A percentile compares a stretch with the other conserved stretches of the same genome.
phyloP scores from a whole-genome alignment of 2,329 filamentous ascomycete genomes.

The Fusarium secorum region DNA sequence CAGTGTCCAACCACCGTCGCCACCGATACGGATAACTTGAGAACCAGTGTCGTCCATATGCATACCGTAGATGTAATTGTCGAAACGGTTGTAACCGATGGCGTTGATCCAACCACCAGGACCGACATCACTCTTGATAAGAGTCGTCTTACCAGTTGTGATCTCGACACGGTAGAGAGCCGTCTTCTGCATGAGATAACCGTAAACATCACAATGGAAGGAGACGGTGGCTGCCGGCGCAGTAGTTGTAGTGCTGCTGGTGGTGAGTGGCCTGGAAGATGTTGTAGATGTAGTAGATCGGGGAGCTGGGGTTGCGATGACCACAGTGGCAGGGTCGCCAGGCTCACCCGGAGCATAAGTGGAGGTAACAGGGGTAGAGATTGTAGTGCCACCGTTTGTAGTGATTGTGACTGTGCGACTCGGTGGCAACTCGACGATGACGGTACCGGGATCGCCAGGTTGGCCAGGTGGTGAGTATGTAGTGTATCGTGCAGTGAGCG shows the following conservation, averaged over 20 bases:
- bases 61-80: conserved; percentile 37
- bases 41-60: conserved; percentile 8
- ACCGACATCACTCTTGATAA: conserved; percentile 21
- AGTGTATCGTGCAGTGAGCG: conserved; percentile 15
- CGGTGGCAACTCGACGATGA: conserved; percentile 18
- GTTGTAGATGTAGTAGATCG: not conserved
- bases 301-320: conserved; percentile 21
- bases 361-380: conserved; percentile 18
- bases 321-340: conserved; percentile 18
- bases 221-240: not conserved
- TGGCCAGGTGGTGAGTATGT: conserved; percentile 12
- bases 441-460: conserved; percentile 15
- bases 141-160: conserved; percentile 23
- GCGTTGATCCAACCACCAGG: conserved; percentile 36
- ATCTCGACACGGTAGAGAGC: conserved; percentile 30
- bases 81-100: conserved; percentile 33
- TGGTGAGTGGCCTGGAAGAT: not conserved
- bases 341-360: conserved; percentile 1
- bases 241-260: conserved; percentile 5
- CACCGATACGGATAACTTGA: conserved; percentile 36
- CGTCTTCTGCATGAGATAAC: conserved; percentile 32
- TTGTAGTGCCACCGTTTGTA: conserved; percentile 9
- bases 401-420: conserved; percentile 16
- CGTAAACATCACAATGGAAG: conserved; percentile 30
- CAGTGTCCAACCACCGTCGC: conserved; percentile 30